Percentiles rank a stretch among this genome's conserved stretches.
Evolutionary conservation across 2,329 filamentous ascomycete species (phyloP).

Genomic region (Clonostachys solani): DNA sequence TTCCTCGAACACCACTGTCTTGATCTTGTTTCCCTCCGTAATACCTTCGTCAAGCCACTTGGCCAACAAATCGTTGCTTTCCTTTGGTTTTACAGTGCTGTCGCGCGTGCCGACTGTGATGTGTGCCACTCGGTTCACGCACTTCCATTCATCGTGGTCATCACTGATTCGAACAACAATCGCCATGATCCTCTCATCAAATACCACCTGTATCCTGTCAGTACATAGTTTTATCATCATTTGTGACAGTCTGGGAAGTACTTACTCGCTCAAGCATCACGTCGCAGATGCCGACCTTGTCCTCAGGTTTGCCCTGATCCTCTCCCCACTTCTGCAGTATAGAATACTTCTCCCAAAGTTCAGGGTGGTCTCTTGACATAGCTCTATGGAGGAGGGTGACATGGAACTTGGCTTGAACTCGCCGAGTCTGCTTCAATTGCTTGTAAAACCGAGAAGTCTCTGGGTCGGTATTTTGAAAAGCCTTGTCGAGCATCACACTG

Average conservation of each 20-base stretch:
- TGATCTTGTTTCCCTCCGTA: slow-evolving; percentile 35
- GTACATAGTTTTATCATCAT: slow-evolving; percentile 2
- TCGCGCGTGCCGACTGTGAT: slow-evolving; percentile 84
- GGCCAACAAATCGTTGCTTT: slow-evolving; percentile 82
- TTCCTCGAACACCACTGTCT: slow-evolving; percentile 44
- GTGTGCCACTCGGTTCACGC: slow-evolving; percentile 75
- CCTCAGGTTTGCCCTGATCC: slow-evolving; percentile 18
- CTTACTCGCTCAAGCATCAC: slow-evolving; percentile 58
- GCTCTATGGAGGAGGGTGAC: slow-evolving; percentile 89
- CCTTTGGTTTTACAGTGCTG: slow-evolving; percentile 76
- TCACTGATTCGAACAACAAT: slow-evolving; percentile 75
- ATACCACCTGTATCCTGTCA: slow-evolving; percentile 57
- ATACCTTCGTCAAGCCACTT: slow-evolving; percentile 64
- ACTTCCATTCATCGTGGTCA: slow-evolving; percentile 55
- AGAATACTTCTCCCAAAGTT: slow-evolving; percentile 72
- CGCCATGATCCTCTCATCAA: slow-evolving; percentile 84
- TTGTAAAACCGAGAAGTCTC: slow-evolving; percentile 59
- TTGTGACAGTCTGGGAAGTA: background rate
- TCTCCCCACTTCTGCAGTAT: slow-evolving; percentile 48
- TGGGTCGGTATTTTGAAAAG: slow-evolving; percentile 55
- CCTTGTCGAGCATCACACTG: slow-evolving; percentile 56
- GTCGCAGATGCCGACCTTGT: slow-evolving; percentile 55
- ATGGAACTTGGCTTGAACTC: slow-evolving; percentile 84
- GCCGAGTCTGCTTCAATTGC: slow-evolving; percentile 66
- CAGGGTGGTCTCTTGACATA: slow-evolving; percentile 51